These are phyloP conservation scores for Crithidia thermophila DNA, from an alignment of 208 protist genomes.

Conservation along the genomic window DNA sequence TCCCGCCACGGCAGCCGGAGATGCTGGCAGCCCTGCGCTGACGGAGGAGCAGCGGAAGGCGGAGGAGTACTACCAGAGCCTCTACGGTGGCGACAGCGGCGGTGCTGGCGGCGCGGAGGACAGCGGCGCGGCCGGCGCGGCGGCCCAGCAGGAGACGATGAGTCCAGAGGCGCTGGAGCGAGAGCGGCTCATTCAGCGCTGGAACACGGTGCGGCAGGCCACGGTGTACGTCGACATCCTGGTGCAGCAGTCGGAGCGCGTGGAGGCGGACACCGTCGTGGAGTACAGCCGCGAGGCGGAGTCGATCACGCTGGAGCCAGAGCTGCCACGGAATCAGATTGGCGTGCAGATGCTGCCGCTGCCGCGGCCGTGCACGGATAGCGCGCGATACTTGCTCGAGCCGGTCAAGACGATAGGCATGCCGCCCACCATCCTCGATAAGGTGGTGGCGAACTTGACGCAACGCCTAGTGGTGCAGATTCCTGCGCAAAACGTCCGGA, in stretches of 20 bases:
- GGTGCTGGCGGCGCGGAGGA: background rate
- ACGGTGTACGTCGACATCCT: conserved; percentile 79
- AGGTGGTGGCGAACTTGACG: conserved; percentile 7
- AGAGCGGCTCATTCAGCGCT: conserved; percentile 56
- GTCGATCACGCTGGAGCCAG: conserved; percentile 59
- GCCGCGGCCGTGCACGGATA: conserved; percentile 42
- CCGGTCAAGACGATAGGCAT: conserved; percentile 24
- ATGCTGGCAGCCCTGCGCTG: background rate
- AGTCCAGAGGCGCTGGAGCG: conserved; percentile 47
- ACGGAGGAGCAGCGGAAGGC: conserved; percentile 23
- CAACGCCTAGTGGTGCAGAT: conserved; percentile 15
- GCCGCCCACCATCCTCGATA: conserved; percentile 12
- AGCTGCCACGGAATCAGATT: conserved; percentile 43
- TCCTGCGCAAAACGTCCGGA: background rate
- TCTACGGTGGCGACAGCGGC: conserved; percentile 23
- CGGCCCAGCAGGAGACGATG: conserved; percentile 6
- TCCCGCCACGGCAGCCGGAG: background rate
- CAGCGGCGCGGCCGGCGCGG: background rate
- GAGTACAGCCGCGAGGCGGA: conserved; percentile 77
- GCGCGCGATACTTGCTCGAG: conserved; percentile 58
- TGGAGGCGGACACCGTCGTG: conserved; percentile 59
- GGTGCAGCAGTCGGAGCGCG: conserved; percentile 72
- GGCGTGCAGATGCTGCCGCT: conserved; percentile 48
- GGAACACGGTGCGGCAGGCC: conserved; percentile 57
- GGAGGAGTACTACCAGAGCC: conserved; percentile 29